Base-by-base conservation (phyloP, 139 green algal species). In the Coelastrella sp. region DNA sequence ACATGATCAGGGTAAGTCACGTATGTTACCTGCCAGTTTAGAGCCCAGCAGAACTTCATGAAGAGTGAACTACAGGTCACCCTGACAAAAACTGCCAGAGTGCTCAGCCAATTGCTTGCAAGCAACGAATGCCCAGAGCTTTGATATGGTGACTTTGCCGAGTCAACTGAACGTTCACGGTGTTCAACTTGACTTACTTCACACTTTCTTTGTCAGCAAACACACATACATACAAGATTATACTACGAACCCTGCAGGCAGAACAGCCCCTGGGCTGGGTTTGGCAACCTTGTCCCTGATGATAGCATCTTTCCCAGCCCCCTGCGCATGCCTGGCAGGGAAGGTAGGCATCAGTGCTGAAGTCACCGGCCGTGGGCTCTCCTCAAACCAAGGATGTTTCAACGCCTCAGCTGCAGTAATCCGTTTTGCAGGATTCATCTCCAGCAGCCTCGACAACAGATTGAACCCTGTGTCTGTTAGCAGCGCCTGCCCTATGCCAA, bases 391-490 rank as follows among this genome's bases (percentile, higher is more conserved):
- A 7, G 68, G 35, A 57, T 88, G 84, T 58, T 88, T 66, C 19
- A 93, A 78, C 24, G 91, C 91, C 27, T 92, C 88, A 9, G 22
- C 57, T 15, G 91, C 91, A 8, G 88, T 74, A 14, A 93, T 84
- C 35, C 91, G 49, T 63, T 68, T 63, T 7, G 27, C 63, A 11
- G 91, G 91, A 78, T 93, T 85, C 63, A 91, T 79, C 75, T 70
- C 87, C 25, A 93, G 88, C 72, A 93, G 8, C 72, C 80, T 12
- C 8, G 20, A 72, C 19, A 93, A 74, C 72, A 93, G 35, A 61
- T 93, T 79, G 49, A 91, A 89, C 7, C 91, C 91, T 4, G 86
- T 58, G 25, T 90, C 82, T 17, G 61, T 89, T 87, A 93, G 22
- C n/a, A 87, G 74, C 22, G 81, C 56, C n/a, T 63, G 24, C 56